A percentile compares a stretch with the other conserved stretches of the same genome.
Evolutionary conservation across 495 filamentous ascomycete genomes (phyloP).

Genomic region (Penicillium verhagenii): DNA sequence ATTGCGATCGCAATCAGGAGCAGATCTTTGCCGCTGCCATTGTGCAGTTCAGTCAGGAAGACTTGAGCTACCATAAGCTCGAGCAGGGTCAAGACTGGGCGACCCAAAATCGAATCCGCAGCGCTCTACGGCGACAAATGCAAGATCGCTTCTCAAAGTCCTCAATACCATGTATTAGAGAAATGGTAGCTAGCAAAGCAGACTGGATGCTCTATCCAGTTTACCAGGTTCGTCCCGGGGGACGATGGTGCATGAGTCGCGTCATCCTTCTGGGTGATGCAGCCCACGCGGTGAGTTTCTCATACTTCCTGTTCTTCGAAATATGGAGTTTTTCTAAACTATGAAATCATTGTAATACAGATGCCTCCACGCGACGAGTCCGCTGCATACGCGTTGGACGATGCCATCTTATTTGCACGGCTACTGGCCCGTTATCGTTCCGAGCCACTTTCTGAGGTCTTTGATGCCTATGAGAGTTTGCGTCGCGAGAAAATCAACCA

Average conservation of each 20-base stretch:
- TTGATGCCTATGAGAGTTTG: constrained; percentile 52
- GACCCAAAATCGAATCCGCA: constrained; percentile 37
- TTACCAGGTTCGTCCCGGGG: constrained; percentile 51
- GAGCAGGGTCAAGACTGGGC: constrained; percentile 51
- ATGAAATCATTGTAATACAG: constrained; percentile 18
- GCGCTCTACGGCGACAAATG: constrained; percentile 43
- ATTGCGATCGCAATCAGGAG: constrained; percentile 42
- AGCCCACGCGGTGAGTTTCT: constrained; percentile 55
- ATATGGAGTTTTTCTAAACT: background rate
- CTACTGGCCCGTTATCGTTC: constrained; percentile 39
- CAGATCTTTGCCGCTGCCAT: constrained; percentile 57
- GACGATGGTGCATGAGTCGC: constrained; percentile 49
- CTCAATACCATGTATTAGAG: constrained; percentile 45
- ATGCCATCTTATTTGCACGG: constrained; percentile 56
- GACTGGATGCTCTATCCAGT: constrained; percentile 63
- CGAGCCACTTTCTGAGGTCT: constrained; percentile 41
- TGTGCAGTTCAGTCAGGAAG: constrained; percentile 48
- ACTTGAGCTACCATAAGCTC: constrained; percentile 25
- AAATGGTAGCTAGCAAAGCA: constrained; percentile 43
- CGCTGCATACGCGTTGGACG: constrained; percentile 60
- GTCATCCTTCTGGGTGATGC: constrained; percentile 56
- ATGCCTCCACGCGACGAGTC: constrained; percentile 64
- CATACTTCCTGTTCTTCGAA: too few species aligned
- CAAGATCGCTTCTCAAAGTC: constrained; percentile 43
- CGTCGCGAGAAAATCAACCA: constrained; percentile 49